Evolutionary conservation across 139 green algal species (phyloP).

Genomic region (Ulvella scutata): DNA sequence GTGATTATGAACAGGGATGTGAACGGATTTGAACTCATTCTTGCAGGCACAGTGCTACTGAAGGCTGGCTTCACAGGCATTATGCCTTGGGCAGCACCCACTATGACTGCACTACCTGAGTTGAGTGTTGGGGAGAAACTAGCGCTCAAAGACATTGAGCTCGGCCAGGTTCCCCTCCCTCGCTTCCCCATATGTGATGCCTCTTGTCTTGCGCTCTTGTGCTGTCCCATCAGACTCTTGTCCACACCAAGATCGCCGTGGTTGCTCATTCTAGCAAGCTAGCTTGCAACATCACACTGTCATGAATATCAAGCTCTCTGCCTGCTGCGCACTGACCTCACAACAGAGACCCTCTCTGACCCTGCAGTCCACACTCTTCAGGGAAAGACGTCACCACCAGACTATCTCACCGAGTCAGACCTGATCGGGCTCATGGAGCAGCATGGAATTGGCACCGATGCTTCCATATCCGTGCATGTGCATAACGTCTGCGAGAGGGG

Average conservation of each 20-base stretch:
- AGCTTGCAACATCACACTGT: no score
- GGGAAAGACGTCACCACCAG: conserved; percentile 45
- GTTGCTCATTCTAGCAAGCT: no score
- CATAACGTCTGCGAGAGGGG: conserved; percentile 71
- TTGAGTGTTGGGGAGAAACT: conserved; percentile 36
- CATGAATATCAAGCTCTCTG: no score
- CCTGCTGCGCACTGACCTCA: no score
- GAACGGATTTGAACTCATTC: no score
- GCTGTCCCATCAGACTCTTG: no score
- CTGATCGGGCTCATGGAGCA: conserved; percentile 80
- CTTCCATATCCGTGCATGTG: conserved; percentile 52
- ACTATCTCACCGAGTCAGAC: conserved; percentile 72
- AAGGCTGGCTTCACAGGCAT: conserved; percentile 58
- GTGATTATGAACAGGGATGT: no score
- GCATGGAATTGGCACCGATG: conserved; percentile 66
- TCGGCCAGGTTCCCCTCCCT: conserved; percentile 15
- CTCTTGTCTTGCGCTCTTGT: no score
- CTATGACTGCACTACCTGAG: conserved; percentile 36
- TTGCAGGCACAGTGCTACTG: conserved; percentile 13
- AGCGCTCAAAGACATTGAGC: conserved; percentile 36
- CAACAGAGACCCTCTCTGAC: no score
- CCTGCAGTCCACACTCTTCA: no score
- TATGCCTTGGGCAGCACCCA: conserved; percentile 48
- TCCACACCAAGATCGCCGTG: no score
- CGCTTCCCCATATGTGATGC: background rate